Evolutionary conservation across 148 eudicot genomes (phyloP), one percentile per base, ranked within the genome.

Genomic region (Nepenthes mirabilis): DNA sequence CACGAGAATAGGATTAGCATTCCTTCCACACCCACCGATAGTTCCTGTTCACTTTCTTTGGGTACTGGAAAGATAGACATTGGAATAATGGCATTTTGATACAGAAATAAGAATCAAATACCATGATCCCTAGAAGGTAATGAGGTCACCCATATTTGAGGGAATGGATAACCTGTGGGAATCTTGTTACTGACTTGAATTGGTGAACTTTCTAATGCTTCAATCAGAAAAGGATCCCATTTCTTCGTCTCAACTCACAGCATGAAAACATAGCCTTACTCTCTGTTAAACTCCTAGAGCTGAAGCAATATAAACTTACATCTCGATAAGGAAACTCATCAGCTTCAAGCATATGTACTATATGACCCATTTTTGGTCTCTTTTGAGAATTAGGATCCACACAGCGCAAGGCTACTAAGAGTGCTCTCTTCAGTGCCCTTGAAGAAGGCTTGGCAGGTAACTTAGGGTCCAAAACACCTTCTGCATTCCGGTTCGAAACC

Each of bases 301-400:
- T 49, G 10, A n/a, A 49, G 52, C 2, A 49, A 45, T 45, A 23
- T 35, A 70, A 47, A 64, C 86, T 33, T 76, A 81, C 90, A 72
- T 81, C 83, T 65, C 66, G 74, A 43, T 70, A 73, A 23, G 83
- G 65, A 33, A 73, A 75, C 62, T 80, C 82, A 56, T 84, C 83
- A 6, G 82, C 77, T 65, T 84, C 90, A 61, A 84, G 83, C 90
- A 84, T 84, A 68, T 84, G 86, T 61, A 84, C 77, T 33, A 84
- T 77, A 63, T 81, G 90, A 14, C 90, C 86, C 78, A 84, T 84
- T 59, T 79, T 84, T 33, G 83, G 90, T 64, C 90, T 68, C 75
- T 84, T 81, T 43, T 70, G 75, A 32, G 83, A 78, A 63, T 83
- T 81, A 47, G 88, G 82, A 59, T 86, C 88, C 33, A 83, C 94